Conservation (phyloP, 768 basidiomycete species). For the Tulasnella sp. region DNA sequence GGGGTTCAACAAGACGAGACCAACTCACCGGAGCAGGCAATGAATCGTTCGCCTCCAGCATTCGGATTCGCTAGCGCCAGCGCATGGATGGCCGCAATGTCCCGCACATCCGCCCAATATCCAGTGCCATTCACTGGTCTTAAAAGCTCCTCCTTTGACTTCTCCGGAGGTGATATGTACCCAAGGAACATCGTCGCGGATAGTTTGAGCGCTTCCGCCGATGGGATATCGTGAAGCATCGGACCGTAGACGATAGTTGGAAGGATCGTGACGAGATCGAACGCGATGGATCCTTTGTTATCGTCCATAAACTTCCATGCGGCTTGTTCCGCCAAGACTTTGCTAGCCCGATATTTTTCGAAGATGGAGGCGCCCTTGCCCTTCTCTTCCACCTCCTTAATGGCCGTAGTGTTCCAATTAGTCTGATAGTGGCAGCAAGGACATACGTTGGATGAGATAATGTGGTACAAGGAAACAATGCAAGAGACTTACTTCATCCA, state of each 20-base stretch:
- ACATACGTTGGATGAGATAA: not conserved
- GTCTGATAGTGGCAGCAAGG: constrained; percentile 15
- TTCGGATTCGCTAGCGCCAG: constrained; percentile 18
- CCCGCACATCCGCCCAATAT: constrained; percentile 26
- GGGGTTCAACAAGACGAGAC: not conserved
- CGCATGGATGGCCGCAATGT: constrained; percentile 24
- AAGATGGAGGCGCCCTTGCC: constrained; percentile 23
- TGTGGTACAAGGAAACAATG: not conserved
- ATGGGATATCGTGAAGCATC: constrained; percentile 30
- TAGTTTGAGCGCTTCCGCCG: constrained; percentile 30
- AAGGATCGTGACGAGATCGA: constrained; percentile 23
- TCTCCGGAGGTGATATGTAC: constrained; percentile 4
- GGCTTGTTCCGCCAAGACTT: constrained; percentile 27
- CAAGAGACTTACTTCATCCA: not conserved
- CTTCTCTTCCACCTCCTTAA: constrained; percentile 25
- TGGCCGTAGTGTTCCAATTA: constrained; percentile 29
- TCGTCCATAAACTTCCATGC: constrained; percentile 25
- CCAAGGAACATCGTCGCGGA: constrained; percentile 15
- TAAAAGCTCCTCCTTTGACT: constrained; percentile 15
- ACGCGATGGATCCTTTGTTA: constrained; percentile 18
- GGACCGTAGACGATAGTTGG: constrained; percentile 28
- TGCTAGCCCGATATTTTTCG: constrained; percentile 24
- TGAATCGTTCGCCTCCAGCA: constrained; percentile 21
- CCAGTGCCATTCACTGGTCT: not conserved
- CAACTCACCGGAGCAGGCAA: constrained; percentile 10